Conservation (phyloP, 495 filamentous ascomycete species). For the Sporormia fimetaria region DNA sequence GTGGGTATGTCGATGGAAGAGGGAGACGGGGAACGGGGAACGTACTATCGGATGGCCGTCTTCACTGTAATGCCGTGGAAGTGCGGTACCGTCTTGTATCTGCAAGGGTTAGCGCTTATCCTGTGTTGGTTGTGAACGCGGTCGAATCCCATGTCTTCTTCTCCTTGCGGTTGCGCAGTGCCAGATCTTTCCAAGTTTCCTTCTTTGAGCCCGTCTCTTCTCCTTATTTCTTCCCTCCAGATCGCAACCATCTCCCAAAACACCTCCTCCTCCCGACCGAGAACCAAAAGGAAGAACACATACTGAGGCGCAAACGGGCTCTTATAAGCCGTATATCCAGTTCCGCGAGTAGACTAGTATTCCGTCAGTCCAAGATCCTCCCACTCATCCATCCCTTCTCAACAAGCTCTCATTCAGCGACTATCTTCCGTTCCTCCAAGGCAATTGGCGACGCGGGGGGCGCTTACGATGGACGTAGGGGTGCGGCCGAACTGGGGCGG, state of each 20-base stretch:
- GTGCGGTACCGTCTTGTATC: constrained; percentile 42
- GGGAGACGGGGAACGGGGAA: constrained; percentile 15
- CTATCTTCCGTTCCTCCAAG: no score
- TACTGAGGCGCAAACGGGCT: constrained; percentile 39
- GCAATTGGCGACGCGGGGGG: no score
- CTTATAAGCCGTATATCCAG: constrained; percentile 35
- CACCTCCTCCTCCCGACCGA: neutral
- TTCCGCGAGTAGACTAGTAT: no score
- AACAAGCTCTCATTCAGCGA: no score
- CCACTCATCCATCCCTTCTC: no score
- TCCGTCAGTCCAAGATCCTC: no score
- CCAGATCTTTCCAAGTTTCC: neutral
- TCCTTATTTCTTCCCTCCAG: neutral
- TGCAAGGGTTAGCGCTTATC: constrained; percentile 22
- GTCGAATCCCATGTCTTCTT: neutral
- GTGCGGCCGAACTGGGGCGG: no score
- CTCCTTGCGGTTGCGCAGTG: neutral
- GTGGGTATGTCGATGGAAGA: neutral
- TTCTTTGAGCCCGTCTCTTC: neutral
- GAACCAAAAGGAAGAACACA: constrained; percentile 9
- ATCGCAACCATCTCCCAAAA: constrained; percentile 2
- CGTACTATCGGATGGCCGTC: constrained; percentile 41
- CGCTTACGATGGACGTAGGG: no score
- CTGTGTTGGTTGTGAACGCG: neutral
- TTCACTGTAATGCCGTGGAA: constrained; percentile 42